A percentile compares a stretch with the other conserved stretches of the same genome.
These are phyloP conservation scores for Sugiyamaella americana DNA, from an alignment of 805 yeast species.

Conservation along the genomic window DNA sequence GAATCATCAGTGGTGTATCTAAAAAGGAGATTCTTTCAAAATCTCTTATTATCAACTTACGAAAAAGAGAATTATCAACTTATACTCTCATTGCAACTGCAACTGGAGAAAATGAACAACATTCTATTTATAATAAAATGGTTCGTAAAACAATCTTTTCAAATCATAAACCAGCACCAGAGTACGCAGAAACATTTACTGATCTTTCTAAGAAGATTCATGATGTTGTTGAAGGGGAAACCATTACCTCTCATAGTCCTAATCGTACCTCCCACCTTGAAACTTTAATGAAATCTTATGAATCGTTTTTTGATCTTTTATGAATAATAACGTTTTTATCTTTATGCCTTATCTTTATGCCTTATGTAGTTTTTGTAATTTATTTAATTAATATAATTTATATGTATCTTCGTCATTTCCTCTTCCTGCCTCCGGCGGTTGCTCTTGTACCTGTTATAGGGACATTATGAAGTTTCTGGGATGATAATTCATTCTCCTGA, in stretches of 20 bases:
- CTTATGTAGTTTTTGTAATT: too few relatives aligned
- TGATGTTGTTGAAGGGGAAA: background rate
- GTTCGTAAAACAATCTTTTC: slow-evolving; percentile 2
- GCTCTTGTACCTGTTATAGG: too few relatives aligned
- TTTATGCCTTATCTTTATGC: too few relatives aligned
- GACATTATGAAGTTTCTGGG: too few relatives aligned
- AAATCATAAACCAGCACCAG: slow-evolving; percentile 3
- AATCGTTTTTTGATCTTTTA: background rate
- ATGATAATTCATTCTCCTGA: too few relatives aligned
- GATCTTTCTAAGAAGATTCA: slow-evolving; percentile 5
- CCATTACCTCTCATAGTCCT: background rate
- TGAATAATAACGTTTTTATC: too few relatives aligned
- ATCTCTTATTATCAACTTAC: background rate
- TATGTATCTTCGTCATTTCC: too few relatives aligned
- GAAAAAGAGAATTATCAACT: slow-evolving; percentile 2
- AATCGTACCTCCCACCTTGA: background rate
- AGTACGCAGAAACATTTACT: background rate
- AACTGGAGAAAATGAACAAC: background rate
- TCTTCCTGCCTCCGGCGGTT: too few relatives aligned
- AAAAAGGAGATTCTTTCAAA: background rate
- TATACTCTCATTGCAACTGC: slow-evolving; percentile 15
- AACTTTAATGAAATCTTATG: background rate
- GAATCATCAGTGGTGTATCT: background rate
- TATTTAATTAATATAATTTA: too few relatives aligned
- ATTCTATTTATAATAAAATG: background rate